phyloP scores from a whole-genome alignment of 257 asterid species.

The Catharanthus roseus region DNA sequence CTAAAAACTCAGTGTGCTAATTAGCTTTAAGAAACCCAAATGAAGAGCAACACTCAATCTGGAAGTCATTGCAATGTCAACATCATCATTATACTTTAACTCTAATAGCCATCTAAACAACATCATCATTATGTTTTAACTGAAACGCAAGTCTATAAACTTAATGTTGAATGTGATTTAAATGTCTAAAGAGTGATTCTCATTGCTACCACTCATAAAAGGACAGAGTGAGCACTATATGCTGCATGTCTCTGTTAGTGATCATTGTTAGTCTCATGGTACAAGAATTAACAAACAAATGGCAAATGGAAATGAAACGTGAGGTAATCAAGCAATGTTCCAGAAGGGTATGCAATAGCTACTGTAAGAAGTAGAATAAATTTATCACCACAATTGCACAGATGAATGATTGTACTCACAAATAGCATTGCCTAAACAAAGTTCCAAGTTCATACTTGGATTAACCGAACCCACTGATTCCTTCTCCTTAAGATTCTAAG shows the following conservation, averaged over 20 bases:
- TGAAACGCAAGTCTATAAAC: neutral
- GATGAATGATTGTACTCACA: neutral
- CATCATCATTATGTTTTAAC: neutral
- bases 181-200: neutral
- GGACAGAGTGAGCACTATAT: neutral
- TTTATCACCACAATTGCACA: neutral
- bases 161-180: neutral
- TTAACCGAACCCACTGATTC: constrained; percentile 65
- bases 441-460: constrained; percentile 45
- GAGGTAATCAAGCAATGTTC: neutral
- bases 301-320: neutral
- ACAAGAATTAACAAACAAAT: neutral
- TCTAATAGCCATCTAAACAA: neutral
- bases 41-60: neutral
- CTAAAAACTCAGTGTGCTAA: neutral
- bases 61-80: neutral
- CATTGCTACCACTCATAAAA: neutral
- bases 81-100: neutral
- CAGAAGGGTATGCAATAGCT: neutral
- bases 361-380: neutral
- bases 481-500: constrained; percentile 61
- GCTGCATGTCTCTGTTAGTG: neutral
- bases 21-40: neutral
- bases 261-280: neutral
- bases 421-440: neutral